Evolutionary conservation across 495 filamentous ascomycete species (phyloP), one percentile per base, ranked within the genome.

Genomic region (Choiromyces venosus): DNA sequence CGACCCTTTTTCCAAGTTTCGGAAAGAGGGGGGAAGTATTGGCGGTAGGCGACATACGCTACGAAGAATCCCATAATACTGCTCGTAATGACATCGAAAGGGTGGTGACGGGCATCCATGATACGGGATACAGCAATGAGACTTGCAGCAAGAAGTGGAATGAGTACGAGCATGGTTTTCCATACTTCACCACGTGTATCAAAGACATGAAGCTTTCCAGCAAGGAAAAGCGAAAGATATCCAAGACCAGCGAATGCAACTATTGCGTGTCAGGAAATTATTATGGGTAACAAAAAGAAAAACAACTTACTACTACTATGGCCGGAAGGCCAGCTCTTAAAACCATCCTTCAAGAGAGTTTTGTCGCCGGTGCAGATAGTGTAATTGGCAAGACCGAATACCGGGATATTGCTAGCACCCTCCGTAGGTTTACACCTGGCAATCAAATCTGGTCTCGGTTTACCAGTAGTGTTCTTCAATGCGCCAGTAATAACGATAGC

Each of bases 31-130:
- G 88, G 88, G 76, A 87, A 88, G 74, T 88, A 88, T 78, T 88
- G 87, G 65, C 82, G 85, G 74, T 87, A 88, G 16, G 86, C 81
- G 68, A 85, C 77, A 69, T 80, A 84, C 65, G 85, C 87, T 69
- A 84, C 83, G 64, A 81, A 68, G 29, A 85, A 66, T 36, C 91
- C 91, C 65, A 94, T 87, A 2, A 91, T 78, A 33, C 87, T 90
- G 9, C 93, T 92, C 37, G 90, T 91, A 35, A 97, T 85, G 64
- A 96, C 93, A 73, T 97, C 93, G 82, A 97, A 96, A 18, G 90
- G 91, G 83, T 96, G 92, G 77, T 97, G 93, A 12, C 92, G 87
- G 79, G 91, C 93, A 80, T 97, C 93, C 86, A 93, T 89, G 82
- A 86, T 89, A 29, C 88, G 85, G n/a, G 87, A 88, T 64, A 86